Evolutionary conservation across 2,329 filamentous ascomycete genomes (phyloP).

Genomic region (Eutypella sp.): DNA sequence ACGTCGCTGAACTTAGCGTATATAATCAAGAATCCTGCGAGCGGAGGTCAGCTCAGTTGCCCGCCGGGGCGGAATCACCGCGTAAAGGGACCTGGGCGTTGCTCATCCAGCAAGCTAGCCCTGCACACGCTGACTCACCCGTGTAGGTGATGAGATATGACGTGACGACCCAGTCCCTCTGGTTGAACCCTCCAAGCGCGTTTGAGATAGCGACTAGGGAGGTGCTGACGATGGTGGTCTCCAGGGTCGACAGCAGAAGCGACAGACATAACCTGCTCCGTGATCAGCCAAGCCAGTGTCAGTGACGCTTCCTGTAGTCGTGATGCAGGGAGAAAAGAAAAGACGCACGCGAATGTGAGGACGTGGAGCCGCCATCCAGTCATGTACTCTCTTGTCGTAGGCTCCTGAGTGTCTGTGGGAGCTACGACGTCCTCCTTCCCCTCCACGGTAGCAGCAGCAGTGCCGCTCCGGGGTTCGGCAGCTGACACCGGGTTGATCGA

Average conservation of each 20-base stretch:
- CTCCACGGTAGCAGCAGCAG: background rate
- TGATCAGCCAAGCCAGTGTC: too few species aligned
- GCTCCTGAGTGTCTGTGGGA: background rate
- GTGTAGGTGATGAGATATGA: slow-evolving; percentile 45
- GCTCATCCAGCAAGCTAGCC: background rate
- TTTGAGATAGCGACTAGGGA: slow-evolving; percentile 41
- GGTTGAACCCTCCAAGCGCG: slow-evolving; percentile 17
- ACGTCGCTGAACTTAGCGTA: slow-evolving; percentile 42
- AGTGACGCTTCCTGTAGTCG: background rate
- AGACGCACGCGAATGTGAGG: slow-evolving; percentile 11
- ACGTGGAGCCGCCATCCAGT: slow-evolving; percentile 12
- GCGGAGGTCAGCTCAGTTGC: background rate
- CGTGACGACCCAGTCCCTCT: slow-evolving; percentile 37
- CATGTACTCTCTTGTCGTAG: slow-evolving; percentile 8
- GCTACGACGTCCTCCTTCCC: background rate
- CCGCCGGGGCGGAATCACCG: background rate
- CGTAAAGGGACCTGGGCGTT: too few species aligned
- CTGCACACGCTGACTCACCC: slow-evolving; percentile 20
- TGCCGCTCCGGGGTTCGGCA: background rate
- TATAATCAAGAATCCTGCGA: slow-evolving; percentile 34
- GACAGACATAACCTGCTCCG: slow-evolving; percentile 17
- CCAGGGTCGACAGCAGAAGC: slow-evolving; percentile 40
- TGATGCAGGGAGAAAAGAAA: background rate
- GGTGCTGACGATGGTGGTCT: slow-evolving; percentile 48
- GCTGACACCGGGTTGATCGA: too few species aligned